Percentiles rank a stretch among this genome's conserved stretches.
These are phyloP conservation scores for Datura wrightii DNA, from an alignment of 257 asterid species.

Conservation along the genomic window DNA sequence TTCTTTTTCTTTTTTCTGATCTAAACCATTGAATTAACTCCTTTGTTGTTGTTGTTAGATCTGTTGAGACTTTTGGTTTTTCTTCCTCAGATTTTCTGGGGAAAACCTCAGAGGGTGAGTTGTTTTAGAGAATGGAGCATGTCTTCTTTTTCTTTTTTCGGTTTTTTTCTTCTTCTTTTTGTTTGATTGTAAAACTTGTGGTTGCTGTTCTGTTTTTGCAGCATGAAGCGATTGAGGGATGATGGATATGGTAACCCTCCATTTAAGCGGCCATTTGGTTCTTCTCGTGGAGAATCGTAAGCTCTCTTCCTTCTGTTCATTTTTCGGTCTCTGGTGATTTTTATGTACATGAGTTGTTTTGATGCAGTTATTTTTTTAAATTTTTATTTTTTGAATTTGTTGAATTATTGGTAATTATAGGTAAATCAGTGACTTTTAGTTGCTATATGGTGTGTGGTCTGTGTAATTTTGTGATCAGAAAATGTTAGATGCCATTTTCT, in stretches of 20 bases:
- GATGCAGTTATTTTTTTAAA: not conserved
- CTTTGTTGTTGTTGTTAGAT: slow-evolving; percentile 50
- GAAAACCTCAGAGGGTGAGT: slow-evolving; percentile 57
- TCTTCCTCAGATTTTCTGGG: slow-evolving; percentile 41
- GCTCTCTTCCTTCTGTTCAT: slow-evolving; percentile 36
- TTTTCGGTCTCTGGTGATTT: slow-evolving; percentile 21
- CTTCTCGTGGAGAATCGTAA: slow-evolving; percentile 90
- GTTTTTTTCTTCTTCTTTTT: not conserved
- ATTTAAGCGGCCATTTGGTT: slow-evolving; percentile 77
- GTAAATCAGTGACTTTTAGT: slow-evolving; percentile 45
- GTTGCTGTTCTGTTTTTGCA: slow-evolving; percentile 43
- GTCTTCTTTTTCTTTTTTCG: not conserved
- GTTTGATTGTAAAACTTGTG: slow-evolving; percentile 33
- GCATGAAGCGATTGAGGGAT: slow-evolving; percentile 88
- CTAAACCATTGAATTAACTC: slow-evolving; percentile 40
- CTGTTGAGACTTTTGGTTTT: slow-evolving; percentile 49
- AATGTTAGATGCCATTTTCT: slow-evolving; percentile 31
- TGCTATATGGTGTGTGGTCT: slow-evolving; percentile 17
- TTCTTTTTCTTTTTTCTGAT: slow-evolving; percentile 39
- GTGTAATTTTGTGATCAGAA: slow-evolving; percentile 42
- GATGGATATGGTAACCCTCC: slow-evolving; percentile 73
- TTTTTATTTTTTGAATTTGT: slow-evolving; percentile 13
- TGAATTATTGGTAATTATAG: slow-evolving; percentile 36
- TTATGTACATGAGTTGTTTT: not conserved
- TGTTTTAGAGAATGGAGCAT: slow-evolving; percentile 22